Conservation (phyloP, 108 stramenopile genomes). For the Skeletonema grethae region DNA sequence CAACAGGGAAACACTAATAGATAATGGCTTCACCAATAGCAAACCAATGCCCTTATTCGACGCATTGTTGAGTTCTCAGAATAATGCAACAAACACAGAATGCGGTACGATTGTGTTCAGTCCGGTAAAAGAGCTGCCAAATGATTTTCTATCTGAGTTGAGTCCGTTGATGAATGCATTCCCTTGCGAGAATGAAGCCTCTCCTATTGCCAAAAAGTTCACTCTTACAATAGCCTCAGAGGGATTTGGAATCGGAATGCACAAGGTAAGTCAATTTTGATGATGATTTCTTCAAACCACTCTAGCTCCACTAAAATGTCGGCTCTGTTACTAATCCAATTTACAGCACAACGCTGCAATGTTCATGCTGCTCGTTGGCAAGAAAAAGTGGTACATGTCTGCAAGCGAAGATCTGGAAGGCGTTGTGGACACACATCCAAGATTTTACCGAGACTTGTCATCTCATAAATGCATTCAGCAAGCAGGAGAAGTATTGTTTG, state of each 20-base stretch:
- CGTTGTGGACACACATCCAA: slow-evolving; percentile 33
- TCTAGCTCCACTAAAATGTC: no score
- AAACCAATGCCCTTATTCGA: slow-evolving; percentile 25
- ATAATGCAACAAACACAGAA: not conserved
- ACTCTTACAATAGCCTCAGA: slow-evolving; percentile 40
- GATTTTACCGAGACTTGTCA: slow-evolving; percentile 35
- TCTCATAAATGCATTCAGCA: slow-evolving; percentile 47
- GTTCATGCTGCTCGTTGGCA: slow-evolving; percentile 36
- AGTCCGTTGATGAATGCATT: slow-evolving; percentile 5
- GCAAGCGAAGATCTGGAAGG: slow-evolving; percentile 18
- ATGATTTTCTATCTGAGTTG: slow-evolving; percentile 16
- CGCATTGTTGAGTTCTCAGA: slow-evolving; percentile 10
- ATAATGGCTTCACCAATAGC: slow-evolving; percentile 44
- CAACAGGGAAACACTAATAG: slow-evolving; percentile 45
- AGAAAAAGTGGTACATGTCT: slow-evolving; percentile 53
- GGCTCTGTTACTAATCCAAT: no score
- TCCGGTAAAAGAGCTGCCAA: slow-evolving; percentile 39
- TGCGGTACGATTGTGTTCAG: slow-evolving; percentile 49
- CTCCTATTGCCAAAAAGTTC: slow-evolving; percentile 10
- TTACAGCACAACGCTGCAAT: slow-evolving; percentile 38
- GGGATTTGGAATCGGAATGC: slow-evolving; percentile 53
- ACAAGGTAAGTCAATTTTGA: slow-evolving; percentile 5
- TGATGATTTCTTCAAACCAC: no score
- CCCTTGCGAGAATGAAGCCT: not conserved
- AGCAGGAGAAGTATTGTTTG: slow-evolving; percentile 42